Evolutionary conservation across 257 asterid genomes (phyloP), one percentile per base, ranked within the genome.

Genomic region (Ocimum tenuiflorum): DNA sequence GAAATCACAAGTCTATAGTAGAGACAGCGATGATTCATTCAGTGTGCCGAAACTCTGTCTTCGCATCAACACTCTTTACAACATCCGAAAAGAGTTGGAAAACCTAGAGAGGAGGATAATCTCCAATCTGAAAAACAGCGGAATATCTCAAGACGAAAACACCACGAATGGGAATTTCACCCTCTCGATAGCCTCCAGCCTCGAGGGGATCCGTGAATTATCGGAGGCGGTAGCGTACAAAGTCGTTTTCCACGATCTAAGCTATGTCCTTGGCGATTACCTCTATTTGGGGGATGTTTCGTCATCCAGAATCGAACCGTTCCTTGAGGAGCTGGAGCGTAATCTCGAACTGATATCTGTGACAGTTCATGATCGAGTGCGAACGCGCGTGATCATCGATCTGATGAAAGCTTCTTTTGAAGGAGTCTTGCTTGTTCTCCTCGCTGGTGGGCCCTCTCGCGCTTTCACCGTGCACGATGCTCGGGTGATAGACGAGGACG

Each of bases 361-460:
- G 5, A 83, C 91, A 20, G 91, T 89, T 53, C 92, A 91, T 43
- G 96, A 91, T 83, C 81, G 87, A 75, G 86, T 84, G 20, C 73
- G 98, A 51, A 89, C 98, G 13, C 91, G 89, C 13, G 96, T 89
- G 15, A 87, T 91, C 15, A 89, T 94, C 23, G 84, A 84, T 46
- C 77, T 91, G 54, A 83, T 91, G 98, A 91, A 76, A 78, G 96
- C 96, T 38, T 85, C 90, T 12, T 85, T 89, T 47, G 96, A 91
- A 65, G 98, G 98, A 11, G 84, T 85, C 64, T 65, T 82, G 80
- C 77, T 89, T 47, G 85, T 91, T 74, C 78, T 91, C 87, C 90
- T 91, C 35, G 95, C 88, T 42, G 96, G 96, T 12, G 92, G 91
- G 17, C 89, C 88, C 9, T 71, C 85, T 29, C 96, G 96, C 45